Base-by-base conservation (phyloP, 2,329 filamentous ascomycete genomes). In the Myriangium duriaei region DNA sequence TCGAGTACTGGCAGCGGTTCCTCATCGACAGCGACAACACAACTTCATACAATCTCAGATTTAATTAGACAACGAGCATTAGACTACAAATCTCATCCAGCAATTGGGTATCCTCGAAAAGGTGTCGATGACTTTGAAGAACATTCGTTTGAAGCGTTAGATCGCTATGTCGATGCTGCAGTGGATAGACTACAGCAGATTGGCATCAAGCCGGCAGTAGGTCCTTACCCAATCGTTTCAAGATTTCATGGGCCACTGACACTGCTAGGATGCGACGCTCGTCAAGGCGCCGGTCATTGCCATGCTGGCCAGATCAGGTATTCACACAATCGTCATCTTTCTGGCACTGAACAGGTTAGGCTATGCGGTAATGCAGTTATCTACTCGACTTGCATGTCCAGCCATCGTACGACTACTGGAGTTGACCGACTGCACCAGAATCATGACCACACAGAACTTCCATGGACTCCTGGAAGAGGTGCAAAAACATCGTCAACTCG, bases 341-440 rank as follows among this genome's bases (percentile, higher is more conserved):
- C 60, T 75, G 31, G 72, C 69, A 0, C 48, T 77, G 33, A 65
- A 62, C 17, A 65, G 70, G 42, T 55, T 76, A 10, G 72, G 73
- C 6, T 70, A 71, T 54, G 65, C 69, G 0, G 59, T 65, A 2
- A 53, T 76, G 1, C 62, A 74, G 21, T 57, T 76, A 2, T 74
- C 71, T 1, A 71, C 68, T 2, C 56, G 72, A 5, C 59, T 75
- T 2, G 62, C 70, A 2, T 58, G 61, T 2, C 60, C 64, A 37
- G 72, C 72, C 4, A 68, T 71, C 42, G 51, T 61, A 11, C 61
- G 59, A 14, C 51, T 74, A 5, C 54, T 71, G 14, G 53, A 62
- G 15, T 60, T 61, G 45, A 66, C 64, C 1, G 48, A 56, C 32
- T 54, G 53, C 47, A 45, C 45, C 41, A 43, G 39, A 2, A 30